Evolutionary conservation across 495 filamentous ascomycete genomes (phyloP).

Genomic region (Acidiella bohemica): DNA sequence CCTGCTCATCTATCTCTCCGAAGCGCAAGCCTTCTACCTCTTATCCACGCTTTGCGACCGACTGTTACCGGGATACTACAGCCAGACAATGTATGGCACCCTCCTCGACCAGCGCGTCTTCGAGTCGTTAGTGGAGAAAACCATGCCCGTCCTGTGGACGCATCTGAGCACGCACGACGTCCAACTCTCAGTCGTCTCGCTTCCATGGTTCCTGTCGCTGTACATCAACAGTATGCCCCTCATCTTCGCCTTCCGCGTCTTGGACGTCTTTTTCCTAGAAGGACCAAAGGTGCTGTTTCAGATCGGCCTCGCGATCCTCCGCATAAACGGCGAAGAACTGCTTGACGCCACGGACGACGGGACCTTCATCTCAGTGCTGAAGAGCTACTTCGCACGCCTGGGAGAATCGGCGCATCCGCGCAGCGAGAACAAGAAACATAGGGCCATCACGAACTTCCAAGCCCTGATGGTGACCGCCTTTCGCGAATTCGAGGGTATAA

Average conservation of each 20-base stretch:
- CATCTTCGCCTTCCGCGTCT: slow-evolving; percentile 87
- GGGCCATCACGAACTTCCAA: slow-evolving; percentile 89
- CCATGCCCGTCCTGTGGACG: slow-evolving; percentile 97
- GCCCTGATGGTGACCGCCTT: slow-evolving; percentile 98
- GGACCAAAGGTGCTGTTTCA: slow-evolving; percentile 96
- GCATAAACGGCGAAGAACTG: slow-evolving; percentile 95
- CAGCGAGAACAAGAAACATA: slow-evolving; percentile 82
- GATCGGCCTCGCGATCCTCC: slow-evolving; percentile 82
- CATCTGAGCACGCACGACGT: slow-evolving; percentile 90
- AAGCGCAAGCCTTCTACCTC: slow-evolving; percentile 88
- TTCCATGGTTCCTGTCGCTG: slow-evolving; percentile 94
- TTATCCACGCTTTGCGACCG: slow-evolving; percentile 86
- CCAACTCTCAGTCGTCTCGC: slow-evolving; percentile 93
- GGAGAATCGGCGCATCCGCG: slow-evolving; percentile 93
- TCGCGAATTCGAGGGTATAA: slow-evolving; percentile 92
- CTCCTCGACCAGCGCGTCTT: slow-evolving; percentile 93
- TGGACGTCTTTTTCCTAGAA: slow-evolving; percentile 97
- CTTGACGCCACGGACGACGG: slow-evolving; percentile 94
- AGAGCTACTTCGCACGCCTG: slow-evolving; percentile 81
- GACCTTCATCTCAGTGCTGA: slow-evolving; percentile 89
- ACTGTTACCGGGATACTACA: slow-evolving; percentile 90
- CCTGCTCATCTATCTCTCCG: slow-evolving; percentile 94
- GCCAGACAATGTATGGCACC: slow-evolving; percentile 96
- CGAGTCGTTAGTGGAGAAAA: slow-evolving; percentile 91
- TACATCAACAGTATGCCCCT: slow-evolving; percentile 99